Evolutionary conservation across 352 stramenopile genomes (phyloP).

Genomic region (Globisporangium middletonii): DNA sequence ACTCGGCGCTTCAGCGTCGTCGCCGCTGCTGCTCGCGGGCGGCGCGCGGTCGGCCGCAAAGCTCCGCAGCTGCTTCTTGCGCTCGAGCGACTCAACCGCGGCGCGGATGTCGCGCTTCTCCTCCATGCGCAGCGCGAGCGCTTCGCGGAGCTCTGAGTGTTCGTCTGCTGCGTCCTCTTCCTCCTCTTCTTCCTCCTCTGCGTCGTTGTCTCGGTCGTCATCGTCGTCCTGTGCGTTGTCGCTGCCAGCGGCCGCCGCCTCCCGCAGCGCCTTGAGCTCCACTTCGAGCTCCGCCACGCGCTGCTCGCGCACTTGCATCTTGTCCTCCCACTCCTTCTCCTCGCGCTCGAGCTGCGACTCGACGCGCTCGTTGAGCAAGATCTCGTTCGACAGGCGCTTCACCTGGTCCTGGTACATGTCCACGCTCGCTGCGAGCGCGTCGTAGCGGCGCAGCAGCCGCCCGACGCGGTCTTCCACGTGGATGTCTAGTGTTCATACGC

Average conservation of each 20-base stretch:
- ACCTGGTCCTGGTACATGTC: conserved; percentile 30
- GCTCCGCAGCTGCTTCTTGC: conserved; percentile 25
- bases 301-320: conserved; percentile 47
- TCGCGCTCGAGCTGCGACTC: conserved; percentile 49
- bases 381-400: conserved; percentile 25
- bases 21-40: not conserved
- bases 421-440: conserved; percentile 35
- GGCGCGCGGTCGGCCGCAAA: conserved; percentile 6
- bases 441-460: conserved; percentile 29
- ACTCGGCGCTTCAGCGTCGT: not conserved
- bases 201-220: conserved; percentile 3
- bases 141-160: conserved; percentile 33
- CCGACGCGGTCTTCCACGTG: conserved; percentile 21
- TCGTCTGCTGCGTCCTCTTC: conserved; percentile 10
- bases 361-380: conserved; percentile 43
- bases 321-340: conserved; percentile 50
- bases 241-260: conserved; percentile 8
- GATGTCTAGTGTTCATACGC: not conserved
- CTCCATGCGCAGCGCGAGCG: conserved; percentile 41
- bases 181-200: conserved; percentile 2
- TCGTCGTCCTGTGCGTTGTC: conserved; percentile 4
- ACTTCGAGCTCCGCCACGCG: conserved; percentile 39
- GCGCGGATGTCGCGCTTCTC: conserved; percentile 60
- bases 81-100: conserved; percentile 40
- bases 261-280: conserved; percentile 40